A percentile compares a stretch with the other conserved stretches of the same genome.
These are phyloP conservation scores for Mucor sp. DNA, from an alignment of 371 early-diverging fungal species.

Conservation along the genomic window DNA sequence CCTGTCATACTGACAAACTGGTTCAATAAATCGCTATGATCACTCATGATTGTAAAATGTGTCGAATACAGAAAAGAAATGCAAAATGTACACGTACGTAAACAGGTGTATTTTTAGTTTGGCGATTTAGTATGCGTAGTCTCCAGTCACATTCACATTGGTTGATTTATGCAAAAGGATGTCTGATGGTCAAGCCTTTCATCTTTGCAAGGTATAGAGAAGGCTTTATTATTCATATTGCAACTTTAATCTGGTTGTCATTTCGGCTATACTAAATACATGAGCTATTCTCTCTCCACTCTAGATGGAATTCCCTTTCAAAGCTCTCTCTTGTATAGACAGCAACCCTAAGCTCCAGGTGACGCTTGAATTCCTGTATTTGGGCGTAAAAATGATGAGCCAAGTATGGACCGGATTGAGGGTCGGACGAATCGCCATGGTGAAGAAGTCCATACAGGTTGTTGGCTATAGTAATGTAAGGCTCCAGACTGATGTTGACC, in stretches of 20 bases:
- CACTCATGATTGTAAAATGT: slow-evolving; percentile 40
- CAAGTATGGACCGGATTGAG: background rate
- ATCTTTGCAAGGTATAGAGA: background rate
- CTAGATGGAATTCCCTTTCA: background rate
- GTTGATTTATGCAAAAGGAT: background rate
- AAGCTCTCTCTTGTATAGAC: background rate
- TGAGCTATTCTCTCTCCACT: background rate
- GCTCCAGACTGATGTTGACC: background rate
- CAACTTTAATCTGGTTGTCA: background rate
- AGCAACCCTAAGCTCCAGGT: background rate
- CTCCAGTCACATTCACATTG: background rate
- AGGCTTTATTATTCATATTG: background rate
- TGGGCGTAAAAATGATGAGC: background rate
- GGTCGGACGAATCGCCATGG: background rate
- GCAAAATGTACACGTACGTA: background rate
- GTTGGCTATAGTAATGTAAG: background rate
- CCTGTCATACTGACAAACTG: slow-evolving; percentile 65
- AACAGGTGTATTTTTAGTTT: background rate
- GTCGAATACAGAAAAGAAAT: slow-evolving; percentile 2
- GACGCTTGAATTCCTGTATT: background rate
- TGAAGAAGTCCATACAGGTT: background rate
- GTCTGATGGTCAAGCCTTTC: background rate
- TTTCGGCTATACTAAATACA: background rate
- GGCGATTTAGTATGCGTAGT: background rate
- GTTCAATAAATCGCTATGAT: slow-evolving; percentile 59